Evolutionary conservation across 2,329 filamentous ascomycete genomes (phyloP).

Genomic region (Botrytis tulipae): DNA sequence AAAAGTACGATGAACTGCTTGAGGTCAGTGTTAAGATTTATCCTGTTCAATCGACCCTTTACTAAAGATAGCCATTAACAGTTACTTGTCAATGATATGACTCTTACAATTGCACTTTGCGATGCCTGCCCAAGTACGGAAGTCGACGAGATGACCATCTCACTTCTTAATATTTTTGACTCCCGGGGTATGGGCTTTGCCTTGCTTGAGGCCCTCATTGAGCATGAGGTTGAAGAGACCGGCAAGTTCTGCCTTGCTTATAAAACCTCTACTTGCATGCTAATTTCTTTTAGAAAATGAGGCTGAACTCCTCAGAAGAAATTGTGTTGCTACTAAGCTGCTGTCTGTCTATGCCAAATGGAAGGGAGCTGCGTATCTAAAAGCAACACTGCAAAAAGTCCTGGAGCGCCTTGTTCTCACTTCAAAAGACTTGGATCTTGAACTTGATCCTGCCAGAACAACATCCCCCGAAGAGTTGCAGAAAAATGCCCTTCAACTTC

Average conservation of each 20-base stretch:
- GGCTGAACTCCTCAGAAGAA: conserved; percentile 63
- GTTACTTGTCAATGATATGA: conserved; percentile 61
- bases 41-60: conserved; percentile 14
- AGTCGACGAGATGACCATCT: conserved; percentile 67
- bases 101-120: conserved; percentile 61
- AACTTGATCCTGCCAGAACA: conserved; percentile 64
- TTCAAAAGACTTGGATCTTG: conserved; percentile 65
- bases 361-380: conserved; percentile 65
- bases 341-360: conserved; percentile 69
- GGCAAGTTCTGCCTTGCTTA: conserved; percentile 42
- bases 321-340: conserved; percentile 71
- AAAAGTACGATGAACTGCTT: conserved; percentile 66
- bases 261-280: not conserved
- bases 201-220: conserved; percentile 63
- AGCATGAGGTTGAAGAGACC: conserved; percentile 67
- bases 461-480: conserved; percentile 60
- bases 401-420: conserved; percentile 64
- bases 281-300: conserved; percentile 54
- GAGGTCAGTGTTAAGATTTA: conserved; percentile 44
- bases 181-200: conserved; percentile 61
- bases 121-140: conserved; percentile 65
- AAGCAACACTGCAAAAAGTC: conserved; percentile 63
- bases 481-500: conserved; percentile 64
- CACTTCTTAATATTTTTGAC: conserved; percentile 68
- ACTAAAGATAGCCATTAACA: conserved; percentile 35